A percentile compares a stretch with the other conserved stretches of the same genome.
These are phyloP conservation scores for Leccinum subfulvum DNA, from an alignment of 1,284 basidiomycete genomes.

Conservation along the genomic window DNA sequence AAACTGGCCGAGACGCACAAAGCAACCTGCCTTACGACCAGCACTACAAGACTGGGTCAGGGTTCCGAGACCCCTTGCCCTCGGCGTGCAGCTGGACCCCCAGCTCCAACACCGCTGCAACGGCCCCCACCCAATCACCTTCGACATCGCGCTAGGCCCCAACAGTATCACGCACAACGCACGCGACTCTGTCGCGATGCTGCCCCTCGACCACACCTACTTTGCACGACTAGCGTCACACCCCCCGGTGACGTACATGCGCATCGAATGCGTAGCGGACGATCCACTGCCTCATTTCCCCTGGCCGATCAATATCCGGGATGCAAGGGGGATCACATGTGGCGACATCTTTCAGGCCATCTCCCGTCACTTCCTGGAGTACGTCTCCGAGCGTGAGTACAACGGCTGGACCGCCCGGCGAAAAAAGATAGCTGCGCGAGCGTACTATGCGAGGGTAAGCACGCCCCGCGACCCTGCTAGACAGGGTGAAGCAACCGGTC, in stretches of 20 bases:
- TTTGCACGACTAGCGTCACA: slow-evolving; percentile 56
- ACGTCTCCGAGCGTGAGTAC: slow-evolving; percentile 42
- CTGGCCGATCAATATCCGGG: slow-evolving; percentile 53
- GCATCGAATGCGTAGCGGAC: slow-evolving; percentile 50
- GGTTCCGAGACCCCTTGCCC: slow-evolving; percentile 41
- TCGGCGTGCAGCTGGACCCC: slow-evolving; percentile 53
- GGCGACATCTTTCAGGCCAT: slow-evolving; percentile 51
- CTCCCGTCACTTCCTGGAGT: slow-evolving; percentile 44
- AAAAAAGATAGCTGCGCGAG: slow-evolving; percentile 34
- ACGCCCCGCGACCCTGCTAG: slow-evolving; percentile 7
- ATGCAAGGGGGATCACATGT: slow-evolving; percentile 47
- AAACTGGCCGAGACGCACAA: not conserved
- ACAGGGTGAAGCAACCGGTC: not conserved
- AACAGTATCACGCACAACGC: not conserved
- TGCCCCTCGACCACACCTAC: slow-evolving; percentile 37
- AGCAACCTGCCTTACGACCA: not conserved
- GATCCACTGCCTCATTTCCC: slow-evolving; percentile 45
- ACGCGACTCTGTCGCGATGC: slow-evolving; percentile 14
- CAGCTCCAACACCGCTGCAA: slow-evolving; percentile 45
- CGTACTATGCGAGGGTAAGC: slow-evolving; percentile 35
- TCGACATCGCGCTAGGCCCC: slow-evolving; percentile 41
- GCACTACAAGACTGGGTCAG: slow-evolving; percentile 40
- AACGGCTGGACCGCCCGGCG: slow-evolving; percentile 37
- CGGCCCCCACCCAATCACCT: slow-evolving; percentile 46
- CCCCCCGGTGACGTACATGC: slow-evolving; percentile 54